phyloP scores from a whole-genome alignment of 1,139 yeast genomes.

The Protomyces pachydermus region DNA sequence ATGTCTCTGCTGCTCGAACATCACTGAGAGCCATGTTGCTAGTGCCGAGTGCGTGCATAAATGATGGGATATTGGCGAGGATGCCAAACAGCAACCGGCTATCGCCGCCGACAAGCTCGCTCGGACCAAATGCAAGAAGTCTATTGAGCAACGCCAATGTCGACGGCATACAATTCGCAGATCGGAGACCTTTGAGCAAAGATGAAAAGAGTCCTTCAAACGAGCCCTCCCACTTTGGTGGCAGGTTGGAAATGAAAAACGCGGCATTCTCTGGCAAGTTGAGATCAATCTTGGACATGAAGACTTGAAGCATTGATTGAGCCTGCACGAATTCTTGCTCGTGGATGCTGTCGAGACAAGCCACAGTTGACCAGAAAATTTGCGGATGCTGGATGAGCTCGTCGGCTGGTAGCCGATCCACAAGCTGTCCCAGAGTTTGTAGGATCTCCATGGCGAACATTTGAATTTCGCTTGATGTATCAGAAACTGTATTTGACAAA shows the following conservation, averaged over 20 bases:
- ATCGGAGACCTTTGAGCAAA: conserved; percentile 74
- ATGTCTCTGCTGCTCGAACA: conserved; percentile 51
- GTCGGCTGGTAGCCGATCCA: conserved; percentile 74
- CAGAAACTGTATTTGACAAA: conserved; percentile 86
- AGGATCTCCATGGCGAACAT: conserved; percentile 96
- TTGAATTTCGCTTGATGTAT: conserved; percentile 81
- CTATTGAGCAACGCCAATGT: conserved; percentile 69
- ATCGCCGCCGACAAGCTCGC: conserved; percentile 73
- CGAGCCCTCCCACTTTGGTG: conserved; percentile 92
- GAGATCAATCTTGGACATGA: conserved; percentile 78
- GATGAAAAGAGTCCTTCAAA: conserved; percentile 83
- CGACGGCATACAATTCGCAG: conserved; percentile 73
- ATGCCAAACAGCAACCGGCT: conserved; percentile 66
- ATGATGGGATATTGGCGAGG: conserved; percentile 75
- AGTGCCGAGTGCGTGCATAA: conserved; percentile 68
- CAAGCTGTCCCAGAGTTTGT: conserved; percentile 89
- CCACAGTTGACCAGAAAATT: conserved; percentile 92
- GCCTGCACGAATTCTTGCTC: conserved; percentile 92
- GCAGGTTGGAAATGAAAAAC: conserved; percentile 78
- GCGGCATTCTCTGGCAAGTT: conserved; percentile 82
- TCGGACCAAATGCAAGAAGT: conserved; percentile 60
- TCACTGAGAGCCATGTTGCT: conserved; percentile 51
- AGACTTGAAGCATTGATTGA: conserved; percentile 70
- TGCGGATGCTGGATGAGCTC: conserved; percentile 85
- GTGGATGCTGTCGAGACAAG: conserved; percentile 81